These are phyloP conservation scores for Coemansia sp. DNA, from an alignment of 371 early-diverging fungal species.

Conservation along the genomic window DNA sequence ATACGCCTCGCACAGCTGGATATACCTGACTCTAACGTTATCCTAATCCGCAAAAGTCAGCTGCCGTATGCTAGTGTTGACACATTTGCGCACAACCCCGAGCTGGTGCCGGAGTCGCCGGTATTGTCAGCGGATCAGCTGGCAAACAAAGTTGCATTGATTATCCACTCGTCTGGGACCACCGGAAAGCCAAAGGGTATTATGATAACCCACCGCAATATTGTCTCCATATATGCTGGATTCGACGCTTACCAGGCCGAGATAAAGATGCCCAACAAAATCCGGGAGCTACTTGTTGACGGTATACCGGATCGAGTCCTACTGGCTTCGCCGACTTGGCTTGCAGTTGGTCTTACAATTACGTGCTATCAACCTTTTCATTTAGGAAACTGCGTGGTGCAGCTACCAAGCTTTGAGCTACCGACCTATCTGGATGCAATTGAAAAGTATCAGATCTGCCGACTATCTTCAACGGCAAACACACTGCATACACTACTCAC, in stretches of 20 bases:
- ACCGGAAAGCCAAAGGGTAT: conserved; percentile 93
- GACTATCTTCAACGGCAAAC: conserved; percentile 19
- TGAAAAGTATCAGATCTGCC: conserved; percentile 8
- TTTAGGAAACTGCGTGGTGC: conserved; percentile 19
- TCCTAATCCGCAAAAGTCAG: conserved; percentile 7
- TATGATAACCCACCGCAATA: conserved; percentile 68
- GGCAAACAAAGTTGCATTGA: conserved; percentile 41
- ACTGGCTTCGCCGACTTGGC: conserved; percentile 21
- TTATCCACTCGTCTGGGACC: conserved; percentile 97
- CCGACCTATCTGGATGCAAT: conserved; percentile 27
- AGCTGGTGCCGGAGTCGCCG: not conserved
- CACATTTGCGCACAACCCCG: not conserved
- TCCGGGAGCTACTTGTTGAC: not conserved
- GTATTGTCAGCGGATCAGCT: not conserved
- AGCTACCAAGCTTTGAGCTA: conserved; percentile 11
- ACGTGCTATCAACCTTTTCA: conserved; percentile 34
- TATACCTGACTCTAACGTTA: conserved; percentile 5
- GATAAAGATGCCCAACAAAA: not conserved
- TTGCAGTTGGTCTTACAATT: conserved; percentile 27
- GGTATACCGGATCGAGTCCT: not conserved
- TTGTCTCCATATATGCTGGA: conserved; percentile 15
- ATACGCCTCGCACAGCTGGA: not conserved
- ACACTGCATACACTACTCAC: conserved; percentile 10
- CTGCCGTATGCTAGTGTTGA: not conserved
- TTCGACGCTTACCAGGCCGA: not conserved